Conservation (phyloP, 768 basidiomycete species). For the Tephrocybe rancida region DNA sequence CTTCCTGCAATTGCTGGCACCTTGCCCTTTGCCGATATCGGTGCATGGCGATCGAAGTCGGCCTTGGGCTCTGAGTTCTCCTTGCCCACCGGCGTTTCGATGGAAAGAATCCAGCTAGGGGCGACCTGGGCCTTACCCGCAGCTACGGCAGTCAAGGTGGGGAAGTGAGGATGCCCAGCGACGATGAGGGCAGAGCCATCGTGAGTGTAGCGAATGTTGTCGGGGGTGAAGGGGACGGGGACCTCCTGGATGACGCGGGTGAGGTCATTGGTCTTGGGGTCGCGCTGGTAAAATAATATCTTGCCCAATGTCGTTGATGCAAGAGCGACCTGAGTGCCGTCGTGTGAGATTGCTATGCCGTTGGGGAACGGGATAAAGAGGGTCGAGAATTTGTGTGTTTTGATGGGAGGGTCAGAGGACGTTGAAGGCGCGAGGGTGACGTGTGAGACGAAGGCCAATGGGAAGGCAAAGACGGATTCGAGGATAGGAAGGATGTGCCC, state of each 20-base stretch:
- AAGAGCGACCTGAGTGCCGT: slow-evolving; percentile 53
- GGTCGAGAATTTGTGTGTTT: slow-evolving; percentile 40
- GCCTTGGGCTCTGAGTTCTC: slow-evolving; percentile 6
- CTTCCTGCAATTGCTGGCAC: slow-evolving; percentile 36
- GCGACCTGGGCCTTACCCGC: slow-evolving; percentile 42
- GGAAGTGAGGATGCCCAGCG: slow-evolving; percentile 71
- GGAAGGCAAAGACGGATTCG: slow-evolving; percentile 60
- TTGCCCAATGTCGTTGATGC: slow-evolving; percentile 51
- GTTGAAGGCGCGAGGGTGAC: slow-evolving; percentile 42
- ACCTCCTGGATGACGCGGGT: slow-evolving; percentile 35
- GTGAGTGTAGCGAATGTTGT: slow-evolving; percentile 60
- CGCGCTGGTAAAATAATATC: slow-evolving; percentile 55
- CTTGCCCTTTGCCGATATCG: slow-evolving; percentile 46
- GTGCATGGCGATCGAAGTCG: slow-evolving; percentile 45
- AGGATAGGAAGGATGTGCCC: slow-evolving; percentile 52
- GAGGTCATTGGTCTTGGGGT: slow-evolving; percentile 46
- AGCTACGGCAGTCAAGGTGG: slow-evolving; percentile 46
- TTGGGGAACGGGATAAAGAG: slow-evolving; percentile 67
- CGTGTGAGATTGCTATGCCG: slow-evolving; percentile 62
- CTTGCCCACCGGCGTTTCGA: slow-evolving; percentile 30
- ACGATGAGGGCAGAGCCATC: slow-evolving; percentile 51
- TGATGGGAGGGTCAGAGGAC: slow-evolving; percentile 25
- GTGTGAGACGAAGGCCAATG: slow-evolving; percentile 61
- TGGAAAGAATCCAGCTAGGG: slow-evolving; percentile 62
- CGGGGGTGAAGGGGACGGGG: slow-evolving; percentile 58